Conservation (phyloP, 2,329 filamentous ascomycete species). For the Sporothrix schenckii region DNA sequence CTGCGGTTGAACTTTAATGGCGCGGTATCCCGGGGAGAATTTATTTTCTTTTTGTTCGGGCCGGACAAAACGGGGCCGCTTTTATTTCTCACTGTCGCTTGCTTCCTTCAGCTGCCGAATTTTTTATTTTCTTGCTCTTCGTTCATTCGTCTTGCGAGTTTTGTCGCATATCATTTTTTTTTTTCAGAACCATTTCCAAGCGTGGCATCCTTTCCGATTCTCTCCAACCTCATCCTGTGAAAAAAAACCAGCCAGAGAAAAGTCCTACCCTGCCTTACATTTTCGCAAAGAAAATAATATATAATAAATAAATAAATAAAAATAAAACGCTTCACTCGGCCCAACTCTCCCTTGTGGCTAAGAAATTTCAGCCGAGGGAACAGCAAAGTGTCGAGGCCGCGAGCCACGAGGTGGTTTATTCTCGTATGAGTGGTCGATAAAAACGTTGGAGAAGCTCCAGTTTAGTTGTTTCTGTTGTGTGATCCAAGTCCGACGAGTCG, state of each 20-base stretch:
- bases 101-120: too few species aligned
- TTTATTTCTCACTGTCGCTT: background rate
- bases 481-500: background rate
- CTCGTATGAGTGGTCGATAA: conserved; percentile 14
- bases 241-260: background rate
- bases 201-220: conserved; percentile 12
- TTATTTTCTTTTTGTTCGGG: background rate
- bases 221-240: background rate
- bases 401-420: conserved; percentile 17
- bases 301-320: too few species aligned
- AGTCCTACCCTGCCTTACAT: background rate
- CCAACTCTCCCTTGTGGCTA: conserved; percentile 4
- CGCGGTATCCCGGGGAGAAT: conserved; percentile 3
- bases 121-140: background rate
- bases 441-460: background rate
- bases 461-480: background rate
- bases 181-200: background rate
- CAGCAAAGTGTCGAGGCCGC: too few species aligned
- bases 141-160: background rate
- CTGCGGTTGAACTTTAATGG: background rate
- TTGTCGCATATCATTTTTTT: conserved; percentile 27
- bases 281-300: background rate
- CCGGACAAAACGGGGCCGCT: conserved; percentile 19
- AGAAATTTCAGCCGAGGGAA: background rate
- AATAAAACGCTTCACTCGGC: background rate